Evolutionary conservation across 768 basidiomycete genomes (phyloP).

Genomic region (Termitomyces bulborhizus): DNA sequence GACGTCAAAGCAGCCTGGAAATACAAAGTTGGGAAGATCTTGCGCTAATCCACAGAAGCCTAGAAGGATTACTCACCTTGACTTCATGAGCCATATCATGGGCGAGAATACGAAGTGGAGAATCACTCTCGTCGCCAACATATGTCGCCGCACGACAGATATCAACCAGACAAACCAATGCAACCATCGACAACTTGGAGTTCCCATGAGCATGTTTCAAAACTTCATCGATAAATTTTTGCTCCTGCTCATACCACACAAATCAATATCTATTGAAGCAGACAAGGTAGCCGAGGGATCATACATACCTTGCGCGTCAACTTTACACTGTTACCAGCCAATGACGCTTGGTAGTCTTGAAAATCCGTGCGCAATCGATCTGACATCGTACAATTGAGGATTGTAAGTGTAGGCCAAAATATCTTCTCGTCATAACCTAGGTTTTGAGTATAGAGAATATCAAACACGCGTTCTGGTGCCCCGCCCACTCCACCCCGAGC

Average conservation of each 20-base stretch:
- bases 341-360: constrained; percentile 45
- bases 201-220: constrained; percentile 48
- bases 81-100: constrained; percentile 75
- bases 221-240: constrained; percentile 58
- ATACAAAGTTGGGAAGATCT: not conserved
- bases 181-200: constrained; percentile 59
- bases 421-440: constrained; percentile 40
- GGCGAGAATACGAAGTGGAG: constrained; percentile 59
- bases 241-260: constrained; percentile 28
- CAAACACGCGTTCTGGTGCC: constrained; percentile 82
- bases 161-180: constrained; percentile 70
- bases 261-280: not conserved
- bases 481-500: constrained; percentile 66
- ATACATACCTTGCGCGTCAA: constrained; percentile 30
- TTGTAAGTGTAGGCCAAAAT: constrained; percentile 80
- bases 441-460: constrained; percentile 55
- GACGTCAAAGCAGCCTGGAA: constrained; percentile 26
- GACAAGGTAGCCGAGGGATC: not conserved
- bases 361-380: constrained; percentile 64
- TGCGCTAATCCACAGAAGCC: not conserved
- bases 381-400: constrained; percentile 67
- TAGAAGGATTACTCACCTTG: constrained; percentile 39
- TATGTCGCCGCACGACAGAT: constrained; percentile 67
- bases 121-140: constrained; percentile 44
- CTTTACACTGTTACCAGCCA: constrained; percentile 23